A percentile compares a stretch with the other conserved stretches of the same genome.
Evolutionary conservation across 805 yeast species (phyloP).

Genomic region (Candida mattraensis): DNA sequence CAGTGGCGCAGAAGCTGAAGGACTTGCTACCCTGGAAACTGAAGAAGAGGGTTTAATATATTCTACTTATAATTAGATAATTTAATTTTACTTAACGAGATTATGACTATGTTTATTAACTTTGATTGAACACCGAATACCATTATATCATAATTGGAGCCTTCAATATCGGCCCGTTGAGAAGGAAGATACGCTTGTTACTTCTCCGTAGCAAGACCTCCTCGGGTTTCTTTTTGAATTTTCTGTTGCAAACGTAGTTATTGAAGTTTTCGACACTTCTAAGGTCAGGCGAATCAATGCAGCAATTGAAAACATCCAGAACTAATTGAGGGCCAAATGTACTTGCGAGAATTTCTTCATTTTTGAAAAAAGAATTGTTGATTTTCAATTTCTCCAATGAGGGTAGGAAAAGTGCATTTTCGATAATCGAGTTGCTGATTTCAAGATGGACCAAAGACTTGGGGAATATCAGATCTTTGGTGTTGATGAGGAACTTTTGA

Average conservation of each 20-base stretch:
- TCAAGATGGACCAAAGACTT: slow-evolving; percentile 4
- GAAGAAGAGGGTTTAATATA: slow-evolving; percentile 5
- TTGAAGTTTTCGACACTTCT: neutral
- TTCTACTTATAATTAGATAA: slow-evolving; percentile 3
- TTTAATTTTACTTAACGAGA: neutral
- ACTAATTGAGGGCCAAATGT: slow-evolving; percentile 2
- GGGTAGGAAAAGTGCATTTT: slow-evolving; percentile 7
- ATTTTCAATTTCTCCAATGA: slow-evolving; percentile 4
- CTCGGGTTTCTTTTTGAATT: slow-evolving; percentile 8
- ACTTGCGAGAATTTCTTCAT: slow-evolving; percentile 6
- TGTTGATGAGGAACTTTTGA: slow-evolving; percentile 9
- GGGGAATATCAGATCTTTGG: slow-evolving; percentile 7
- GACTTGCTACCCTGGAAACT: neutral
- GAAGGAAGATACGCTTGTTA: slow-evolving; percentile 6
- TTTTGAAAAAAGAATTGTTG: slow-evolving; percentile 11
- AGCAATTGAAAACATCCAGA: slow-evolving; percentile 8
- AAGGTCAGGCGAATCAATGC: slow-evolving; percentile 3
- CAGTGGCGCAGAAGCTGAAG: slow-evolving; percentile 6
- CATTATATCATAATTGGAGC: slow-evolving; percentile 6
- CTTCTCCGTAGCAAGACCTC: slow-evolving; percentile 10
- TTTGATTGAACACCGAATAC: neutral
- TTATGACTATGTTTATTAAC: neutral
- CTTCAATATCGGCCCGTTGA: slow-evolving; percentile 9
- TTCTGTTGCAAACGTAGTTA: slow-evolving; percentile 1
- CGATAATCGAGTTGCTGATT: slow-evolving; percentile 12